Base-by-base conservation (phyloP, 2,329 filamentous ascomycete species). In the Exutisphaerella laricina region DNA sequence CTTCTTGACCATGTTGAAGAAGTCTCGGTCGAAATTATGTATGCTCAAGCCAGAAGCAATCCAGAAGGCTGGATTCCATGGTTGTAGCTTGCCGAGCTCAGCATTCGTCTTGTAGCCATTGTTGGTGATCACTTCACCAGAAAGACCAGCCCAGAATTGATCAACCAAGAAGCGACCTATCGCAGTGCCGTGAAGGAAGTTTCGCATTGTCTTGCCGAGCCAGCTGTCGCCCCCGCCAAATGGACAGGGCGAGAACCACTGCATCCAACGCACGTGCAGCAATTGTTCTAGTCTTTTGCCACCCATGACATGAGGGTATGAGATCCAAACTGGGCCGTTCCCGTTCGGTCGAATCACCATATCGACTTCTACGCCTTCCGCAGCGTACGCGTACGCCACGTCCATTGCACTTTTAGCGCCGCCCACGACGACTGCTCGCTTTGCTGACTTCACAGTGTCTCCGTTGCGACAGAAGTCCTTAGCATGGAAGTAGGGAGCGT, bases 231-330 rank as follows among this genome's bases (percentile, higher is more conserved):
- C 74, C 1, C 71, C 68, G 4, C 80, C 82, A 80, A 82, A 89
- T 10, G 84, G 73, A 58, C 84, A 88, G 0, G 85, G 85, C 39
- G 77, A 81, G 62, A 89, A 79, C 79, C 82, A 88, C 2, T 79
- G 84, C 40, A 88, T 65, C 50, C 84, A 72, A 0, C 85, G 78
- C 0, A 77, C 82, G 22, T 76, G 74, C 3, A 82, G 73, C 4
- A 88, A 71, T 54, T 82, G 78, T 62, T 88, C 83, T 0, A 86
- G 66, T 73, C 54, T 37, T 59, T 81, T 81, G n/a, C 84, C 58
- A 0, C 81, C 80, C 1, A 82, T 84, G 12, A 85, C 79, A 42
- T 78, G 79, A 1, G 75, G 63, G 1, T 77, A 75, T 0, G 75
- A 63, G 61, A 84, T 75, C 72, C 73, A 84, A 0, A 70, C 66